Evolutionary conservation across 2,329 filamentous ascomycete species (phyloP).

Genomic region (Blastomyces gilchristii): DNA sequence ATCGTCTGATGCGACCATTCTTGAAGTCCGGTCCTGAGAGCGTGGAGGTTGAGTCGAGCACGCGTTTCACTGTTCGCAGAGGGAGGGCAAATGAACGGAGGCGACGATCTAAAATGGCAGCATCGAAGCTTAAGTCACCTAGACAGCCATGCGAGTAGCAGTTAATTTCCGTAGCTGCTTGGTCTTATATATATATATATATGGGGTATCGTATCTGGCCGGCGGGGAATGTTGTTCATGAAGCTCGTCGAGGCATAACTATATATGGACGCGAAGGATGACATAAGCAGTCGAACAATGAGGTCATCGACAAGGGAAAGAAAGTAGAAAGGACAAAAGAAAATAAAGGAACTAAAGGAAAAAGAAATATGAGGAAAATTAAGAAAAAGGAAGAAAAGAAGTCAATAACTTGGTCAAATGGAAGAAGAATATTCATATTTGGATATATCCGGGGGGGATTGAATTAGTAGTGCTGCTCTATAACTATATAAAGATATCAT

Average conservation of each 20-base stretch:
- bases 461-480: not conserved
- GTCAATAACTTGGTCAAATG: not conserved
- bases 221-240: not conserved
- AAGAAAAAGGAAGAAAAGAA: not conserved
- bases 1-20: conserved; percentile 23
- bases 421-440: not conserved
- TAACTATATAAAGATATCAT: not conserved
- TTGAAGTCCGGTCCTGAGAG: not conserved
- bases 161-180: not conserved
- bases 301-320: conserved; percentile 5
- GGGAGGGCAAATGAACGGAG: not conserved
- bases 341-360: no score
- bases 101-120: not conserved
- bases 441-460: not conserved
- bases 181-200: no score
- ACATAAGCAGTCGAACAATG: conserved; percentile 9
- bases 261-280: not conserved
- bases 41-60: conserved; percentile 6
- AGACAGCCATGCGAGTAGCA: not conserved
- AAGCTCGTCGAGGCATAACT: not conserved
- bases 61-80: not conserved
- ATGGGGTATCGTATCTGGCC: not conserved
- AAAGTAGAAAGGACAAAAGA: not conserved
- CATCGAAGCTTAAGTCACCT: not conserved
- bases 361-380: not conserved